Percentiles rank a stretch among this genome's conserved stretches.
Evolutionary conservation across 75 land plant species (phyloP).

Genomic region (Selaginella moellendorffii): DNA sequence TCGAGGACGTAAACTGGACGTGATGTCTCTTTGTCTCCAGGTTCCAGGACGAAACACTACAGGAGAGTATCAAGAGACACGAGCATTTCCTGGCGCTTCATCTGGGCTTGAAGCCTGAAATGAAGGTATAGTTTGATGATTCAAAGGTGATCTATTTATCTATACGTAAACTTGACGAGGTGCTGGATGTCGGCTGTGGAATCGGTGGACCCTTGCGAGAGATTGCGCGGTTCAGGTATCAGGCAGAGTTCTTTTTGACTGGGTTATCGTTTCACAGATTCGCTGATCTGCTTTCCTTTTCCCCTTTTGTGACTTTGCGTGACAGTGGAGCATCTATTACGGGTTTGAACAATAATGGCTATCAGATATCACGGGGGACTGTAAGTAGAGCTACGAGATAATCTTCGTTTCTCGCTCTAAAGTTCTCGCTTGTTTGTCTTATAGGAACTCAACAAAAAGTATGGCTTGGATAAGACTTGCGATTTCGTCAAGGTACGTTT

Average conservation of each 20-base stretch:
- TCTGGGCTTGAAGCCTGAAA: constrained; percentile 64
- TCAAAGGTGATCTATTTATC: background rate
- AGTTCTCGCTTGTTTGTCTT: background rate
- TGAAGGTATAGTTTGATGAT: constrained; percentile 90
- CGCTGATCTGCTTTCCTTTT: no score
- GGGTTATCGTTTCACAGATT: no score
- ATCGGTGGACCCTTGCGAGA: constrained; percentile 95
- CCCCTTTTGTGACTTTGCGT: no score
- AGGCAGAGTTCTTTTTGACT: no score
- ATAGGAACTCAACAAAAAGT: constrained; percentile 60
- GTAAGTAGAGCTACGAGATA: constrained; percentile 30
- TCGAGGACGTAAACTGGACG: background rate
- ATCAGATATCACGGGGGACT: constrained; percentile 75
- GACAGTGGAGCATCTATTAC: constrained; percentile 66
- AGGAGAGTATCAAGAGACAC: constrained; percentile 91
- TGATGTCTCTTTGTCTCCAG: constrained; percentile 21
- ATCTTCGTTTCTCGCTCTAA: no score
- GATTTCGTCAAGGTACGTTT: constrained; percentile 58
- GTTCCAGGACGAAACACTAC: constrained; percentile 73
- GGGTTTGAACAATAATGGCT: constrained; percentile 91
- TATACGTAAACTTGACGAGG: constrained; percentile 25
- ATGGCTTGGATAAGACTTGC: constrained; percentile 59
- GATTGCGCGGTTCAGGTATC: constrained; percentile 80
- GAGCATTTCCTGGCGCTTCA: constrained; percentile 93
- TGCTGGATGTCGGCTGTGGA: constrained; percentile 95